Base-by-base conservation (phyloP, 306 rosid genomes). In the Quillaja saponaria region DNA sequence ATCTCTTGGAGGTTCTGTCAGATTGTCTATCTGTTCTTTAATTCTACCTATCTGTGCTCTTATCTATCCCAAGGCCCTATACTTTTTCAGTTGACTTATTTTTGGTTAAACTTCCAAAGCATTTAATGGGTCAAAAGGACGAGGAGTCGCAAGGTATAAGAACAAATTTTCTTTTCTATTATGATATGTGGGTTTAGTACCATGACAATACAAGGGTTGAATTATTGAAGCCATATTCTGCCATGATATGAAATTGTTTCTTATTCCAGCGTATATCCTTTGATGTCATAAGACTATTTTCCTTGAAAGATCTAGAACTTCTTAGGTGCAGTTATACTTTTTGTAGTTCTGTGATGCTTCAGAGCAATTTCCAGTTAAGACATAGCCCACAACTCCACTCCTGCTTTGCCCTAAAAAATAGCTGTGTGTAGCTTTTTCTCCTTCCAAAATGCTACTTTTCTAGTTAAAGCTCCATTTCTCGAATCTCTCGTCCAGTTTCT, bases 321-420 rank as follows among this genome's bases (percentile, higher is more conserved):
- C 53, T 31, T 16, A 42, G 48, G 21, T 47, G 60, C 60, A 61
- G 40, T 31, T 46, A 10, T 18, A 38, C 9, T 8, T 38, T 59
- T n/a, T 50, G 21, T 14, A 57, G 64, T 35, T 42, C 68, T 57
- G 42, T 55, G 40, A 19, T 34, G 10, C 31, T 20, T 67, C 55
- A 61, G 64, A 59, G 25, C 31, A 62, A 41, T 73, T 67, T 42
- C 38, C 60, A 49, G 19, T 31, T 58, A 37, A 58, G 44, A 16
- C 47, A 16, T 51, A 35, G 56, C 21, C n/a, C n/a, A n/a, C n/a
- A n/a, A 13, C 39, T 48, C 13, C 53, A 18, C 25, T 66, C 55
- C 34, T 54, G 71, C 54, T 61, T 73, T 48, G 35, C 10, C 46
- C 18, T 38, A 41, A 63, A 68, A 58, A 38, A 51, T 67, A n/a